Evolutionary conservation across 1,284 basidiomycete species (phyloP), one percentile per base, ranked within the genome.

Genomic region (Moesziomyces parantarcticus): DNA sequence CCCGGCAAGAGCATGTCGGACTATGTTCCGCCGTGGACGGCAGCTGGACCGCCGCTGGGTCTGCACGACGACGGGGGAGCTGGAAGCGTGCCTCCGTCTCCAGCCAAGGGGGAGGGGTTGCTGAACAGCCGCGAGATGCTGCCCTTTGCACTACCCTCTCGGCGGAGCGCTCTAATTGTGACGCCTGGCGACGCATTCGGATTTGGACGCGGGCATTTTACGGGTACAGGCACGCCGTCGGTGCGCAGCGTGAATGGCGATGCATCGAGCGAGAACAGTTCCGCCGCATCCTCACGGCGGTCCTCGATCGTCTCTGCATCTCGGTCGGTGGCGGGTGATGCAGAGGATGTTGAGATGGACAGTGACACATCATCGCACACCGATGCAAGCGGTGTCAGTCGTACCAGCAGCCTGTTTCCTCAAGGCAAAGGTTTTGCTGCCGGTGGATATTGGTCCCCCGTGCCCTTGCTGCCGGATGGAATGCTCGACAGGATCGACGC

Each of bases 41-140:
- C 75, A 8, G 64, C 70, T 6, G 75, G 75, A 1, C 57, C 66
- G 1, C 65, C 74, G 3, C 22, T 68, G 4, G 77, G 68, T 0
- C 29, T 74, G 32, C 62, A 61, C 41, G 70, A 72, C 14, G 75
- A 67, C 20, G 52, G 41, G 7, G 34, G 44, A 7, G 39, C 50
- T 14, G 41, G 46, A 13, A 61, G 55, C 7, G 68, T 44, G 5
- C 68, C 66, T 7, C 59, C 69, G 5, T 64, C 61, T 5, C 61
- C 67, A 5, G 41, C 69, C 1, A 68, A 69, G 49, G 52, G 32
- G 2, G 61, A 63, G 32, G 58, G 63, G 3, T 21, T 65, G 55
- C 86, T 97, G 59, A 94, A 97, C 83, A 93, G 92, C 22, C 88
- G 94, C 62, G 89, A 92, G 83, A 97, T 97, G 93, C 88, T 98